A percentile compares a stretch with the other conserved stretches of the same genome.
These are phyloP conservation scores for Staphylotrichum tortipilum DNA, from an alignment of 495 filamentous ascomycete species.

Conservation along the genomic window DNA sequence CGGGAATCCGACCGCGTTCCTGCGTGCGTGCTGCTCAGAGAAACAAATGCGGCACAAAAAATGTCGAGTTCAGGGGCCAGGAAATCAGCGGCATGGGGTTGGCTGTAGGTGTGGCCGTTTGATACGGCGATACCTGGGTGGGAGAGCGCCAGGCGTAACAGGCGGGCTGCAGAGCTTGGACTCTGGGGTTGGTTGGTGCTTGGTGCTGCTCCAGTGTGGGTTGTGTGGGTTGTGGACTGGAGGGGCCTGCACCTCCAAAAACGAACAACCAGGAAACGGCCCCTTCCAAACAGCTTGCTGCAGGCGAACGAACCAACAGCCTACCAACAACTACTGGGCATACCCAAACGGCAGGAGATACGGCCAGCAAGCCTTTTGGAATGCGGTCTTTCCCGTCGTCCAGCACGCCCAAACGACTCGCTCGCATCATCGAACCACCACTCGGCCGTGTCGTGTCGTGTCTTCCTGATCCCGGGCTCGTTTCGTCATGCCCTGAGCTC, in stretches of 20 bases:
- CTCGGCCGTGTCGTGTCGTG: too few relatives aligned
- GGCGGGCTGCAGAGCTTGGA: conserved; percentile 2
- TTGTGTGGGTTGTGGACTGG: too few relatives aligned
- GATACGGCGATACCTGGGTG: too few relatives aligned
- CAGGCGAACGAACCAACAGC: not conserved
- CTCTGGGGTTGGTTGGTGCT: conserved; percentile 4
- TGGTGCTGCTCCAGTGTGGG: not conserved
- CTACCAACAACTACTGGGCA: too few relatives aligned
- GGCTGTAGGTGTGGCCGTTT: not conserved
- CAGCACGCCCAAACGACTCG: too few relatives aligned
- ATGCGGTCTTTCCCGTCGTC: too few relatives aligned
- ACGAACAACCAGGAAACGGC: too few relatives aligned
- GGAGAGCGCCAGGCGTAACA: conserved; percentile 5
- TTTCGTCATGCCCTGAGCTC: too few relatives aligned
- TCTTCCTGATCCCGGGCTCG: too few relatives aligned
- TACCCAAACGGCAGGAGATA: not conserved
- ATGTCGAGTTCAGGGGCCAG: conserved; percentile 15
- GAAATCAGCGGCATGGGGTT: conserved; percentile 10
- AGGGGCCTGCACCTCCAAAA: too few relatives aligned
- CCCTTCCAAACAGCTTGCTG: not conserved
- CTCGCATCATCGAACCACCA: too few relatives aligned
- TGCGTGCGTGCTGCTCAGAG: not conserved
- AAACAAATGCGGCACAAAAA: conserved; percentile 5
- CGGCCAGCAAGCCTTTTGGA: not conserved
- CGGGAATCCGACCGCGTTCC: conserved; percentile 6